These are phyloP conservation scores for Leptographium galeiforme DNA, from an alignment of 2,329 filamentous ascomycete species.

Conservation along the genomic window DNA sequence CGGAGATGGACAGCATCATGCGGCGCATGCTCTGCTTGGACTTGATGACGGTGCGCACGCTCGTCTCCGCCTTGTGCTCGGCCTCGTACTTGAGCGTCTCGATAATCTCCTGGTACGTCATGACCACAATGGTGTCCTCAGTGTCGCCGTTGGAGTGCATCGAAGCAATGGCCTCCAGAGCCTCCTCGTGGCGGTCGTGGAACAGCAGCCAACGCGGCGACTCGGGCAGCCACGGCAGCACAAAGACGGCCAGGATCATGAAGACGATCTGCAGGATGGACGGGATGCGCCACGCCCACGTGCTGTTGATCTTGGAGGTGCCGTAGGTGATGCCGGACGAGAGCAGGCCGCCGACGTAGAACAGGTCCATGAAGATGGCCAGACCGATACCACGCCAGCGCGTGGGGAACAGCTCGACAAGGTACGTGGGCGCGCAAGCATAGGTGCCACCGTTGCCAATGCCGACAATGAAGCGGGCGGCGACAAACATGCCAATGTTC, in stretches of 20 bases:
- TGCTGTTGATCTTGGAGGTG: slow-evolving; percentile 34
- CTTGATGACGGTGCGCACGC: not conserved
- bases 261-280: slow-evolving; percentile 32
- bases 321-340: slow-evolving; percentile 28
- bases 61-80: not conserved
- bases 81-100: slow-evolving; percentile 3
- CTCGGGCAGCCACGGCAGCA: slow-evolving; percentile 5
- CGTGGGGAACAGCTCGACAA: slow-evolving; percentile 28
- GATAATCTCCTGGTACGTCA: slow-evolving; percentile 5
- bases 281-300: slow-evolving; percentile 41
- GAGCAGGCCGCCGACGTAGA: slow-evolving; percentile 37
- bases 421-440: slow-evolving; percentile 46
- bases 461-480: slow-evolving; percentile 43
- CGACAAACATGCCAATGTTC: slow-evolving; percentile 42
- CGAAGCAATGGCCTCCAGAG: slow-evolving; percentile 21
- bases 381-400: not conserved
- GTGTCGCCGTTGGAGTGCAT: slow-evolving; percentile 18
- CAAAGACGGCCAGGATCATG: not conserved
- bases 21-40: not conserved
- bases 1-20: not conserved
- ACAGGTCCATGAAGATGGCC: slow-evolving; percentile 21
- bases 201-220: slow-evolving; percentile 8
- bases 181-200: slow-evolving; percentile 13
- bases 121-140: slow-evolving; percentile 1
- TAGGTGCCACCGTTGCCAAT: slow-evolving; percentile 47